These are phyloP conservation scores for Deuterostichococcus epilithicus DNA, from an alignment of 139 green algal genomes.

Conservation along the genomic window DNA sequence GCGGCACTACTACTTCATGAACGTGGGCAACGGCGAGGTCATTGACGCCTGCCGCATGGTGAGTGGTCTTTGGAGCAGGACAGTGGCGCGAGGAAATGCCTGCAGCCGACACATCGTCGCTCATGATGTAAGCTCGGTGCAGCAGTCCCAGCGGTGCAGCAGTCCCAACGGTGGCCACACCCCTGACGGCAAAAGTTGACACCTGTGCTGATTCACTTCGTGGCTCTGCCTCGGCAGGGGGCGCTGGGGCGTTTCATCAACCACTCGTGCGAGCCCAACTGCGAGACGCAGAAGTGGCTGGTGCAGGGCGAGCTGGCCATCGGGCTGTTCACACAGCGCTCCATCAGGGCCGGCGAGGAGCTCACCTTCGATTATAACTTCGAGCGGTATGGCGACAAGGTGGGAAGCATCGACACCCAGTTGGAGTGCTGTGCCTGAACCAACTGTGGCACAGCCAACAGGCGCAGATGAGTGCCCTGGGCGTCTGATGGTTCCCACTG, in stretches of 20 bases:
- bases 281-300: constrained; percentile 98
- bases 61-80: background rate
- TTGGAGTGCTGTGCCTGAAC: background rate
- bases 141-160: too few relatives aligned
- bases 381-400: constrained; percentile 90
- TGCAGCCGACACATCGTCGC: too few relatives aligned
- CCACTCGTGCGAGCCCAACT: constrained; percentile 97
- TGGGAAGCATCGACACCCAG: background rate
- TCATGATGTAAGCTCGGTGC: too few relatives aligned
- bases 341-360: constrained; percentile 75
- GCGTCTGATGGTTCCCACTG: too few relatives aligned
- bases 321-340: constrained; percentile 76
- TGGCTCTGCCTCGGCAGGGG: constrained; percentile 56
- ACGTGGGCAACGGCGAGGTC: constrained; percentile 92
- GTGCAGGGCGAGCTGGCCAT: constrained; percentile 94
- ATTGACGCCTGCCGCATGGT: constrained; percentile 90
- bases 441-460: background rate
- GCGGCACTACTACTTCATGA: constrained; percentile 99
- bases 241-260: constrained; percentile 97
- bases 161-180: too few relatives aligned
- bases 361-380: constrained; percentile 99
- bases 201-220: background rate
- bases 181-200: too few relatives aligned
- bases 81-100: too few relatives aligned
- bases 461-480: background rate